Evolutionary conservation across 176 grass and related monocot species (phyloP), one percentile per base, ranked within the genome.

Genomic region (Aegilops tauschii): DNA sequence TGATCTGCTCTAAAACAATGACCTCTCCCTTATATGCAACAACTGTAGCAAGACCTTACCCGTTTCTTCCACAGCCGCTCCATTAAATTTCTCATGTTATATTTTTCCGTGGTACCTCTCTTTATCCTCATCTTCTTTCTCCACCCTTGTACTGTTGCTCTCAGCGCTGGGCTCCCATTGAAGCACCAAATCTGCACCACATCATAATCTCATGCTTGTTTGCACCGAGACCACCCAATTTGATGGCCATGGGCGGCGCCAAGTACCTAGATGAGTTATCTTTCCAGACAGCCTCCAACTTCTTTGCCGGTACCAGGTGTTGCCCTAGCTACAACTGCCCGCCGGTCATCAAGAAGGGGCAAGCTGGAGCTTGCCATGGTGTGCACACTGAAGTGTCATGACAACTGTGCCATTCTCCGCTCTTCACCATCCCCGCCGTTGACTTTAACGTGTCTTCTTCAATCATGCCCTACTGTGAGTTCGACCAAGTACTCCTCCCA

Each of bases 11-110:
- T 17, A 6, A 76, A 76, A 76, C 50, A 34, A 56, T 34, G 74
- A 56, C 27, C 47, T 76, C 9, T 77, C 47, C 16, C 30, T 54
- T 56, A 17, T 54, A 11, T 32, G 74, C 8, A 16, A 54, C 27
- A 14, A 76, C 73, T 76, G 45, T 76, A 76, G 27, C 45, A 76
- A 52, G 56, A 76, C 47, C 8, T 40, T 76, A 20, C 73, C 73
- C 5, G 14, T 76, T 76, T 54, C 28, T 76, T 8, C 28, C 27
- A 54, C 4, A 20, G 45, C 27, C 17, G 56, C 52, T 32, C 17
- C 5, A 49, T 77, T 47, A 77, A 31, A 77, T 54, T 77, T 77
- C 73, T 77, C 47, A 32, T 29, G 47, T 77, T 21, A 12, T 47
- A 76, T 9, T 77, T 77, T 30, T 77, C 73, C 16, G 10, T 20